phyloP scores from a whole-genome alignment of 179 eudicot genomes.

The Silene vulgaris region DNA sequence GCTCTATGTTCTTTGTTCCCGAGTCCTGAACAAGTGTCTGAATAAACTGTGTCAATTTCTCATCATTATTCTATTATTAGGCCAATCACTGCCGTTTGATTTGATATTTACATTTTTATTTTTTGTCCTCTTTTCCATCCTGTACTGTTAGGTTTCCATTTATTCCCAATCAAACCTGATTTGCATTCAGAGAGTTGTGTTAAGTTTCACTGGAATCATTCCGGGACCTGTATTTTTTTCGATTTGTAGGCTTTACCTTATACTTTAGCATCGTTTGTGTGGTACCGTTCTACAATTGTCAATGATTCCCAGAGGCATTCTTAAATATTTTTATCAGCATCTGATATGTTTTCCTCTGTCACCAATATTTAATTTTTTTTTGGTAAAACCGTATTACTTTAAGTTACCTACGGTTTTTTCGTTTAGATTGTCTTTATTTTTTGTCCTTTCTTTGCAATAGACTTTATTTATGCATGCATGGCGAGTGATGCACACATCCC shows the following conservation, averaged over 20 bases:
- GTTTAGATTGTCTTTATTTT: not conserved
- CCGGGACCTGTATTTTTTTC: slow-evolving; percentile 12
- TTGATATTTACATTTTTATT: slow-evolving; percentile 1
- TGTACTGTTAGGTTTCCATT: slow-evolving; percentile 4
- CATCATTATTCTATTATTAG: slow-evolving; percentile 23
- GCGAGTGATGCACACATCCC: not conserved
- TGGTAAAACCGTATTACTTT: not conserved
- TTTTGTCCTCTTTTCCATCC: slow-evolving; percentile 9
- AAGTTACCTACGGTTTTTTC: not conserved
- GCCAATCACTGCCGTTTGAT: slow-evolving; percentile 20
- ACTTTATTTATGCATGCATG: not conserved
- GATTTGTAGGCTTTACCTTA: slow-evolving; percentile 17
- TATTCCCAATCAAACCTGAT: slow-evolving; percentile 17
- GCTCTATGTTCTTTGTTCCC: slow-evolving; percentile 29
- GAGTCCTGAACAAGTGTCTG: slow-evolving; percentile 27
- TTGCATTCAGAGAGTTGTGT: slow-evolving; percentile 17
- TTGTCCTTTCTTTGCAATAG: not conserved
- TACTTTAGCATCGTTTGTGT: slow-evolving; percentile 20
- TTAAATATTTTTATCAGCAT: not conserved
- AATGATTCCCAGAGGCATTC: slow-evolving; percentile 12
- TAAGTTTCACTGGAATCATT: slow-evolving; percentile 7
- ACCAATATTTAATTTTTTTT: not conserved
- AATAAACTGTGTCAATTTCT: slow-evolving; percentile 28
- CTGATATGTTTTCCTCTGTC: not conserved
- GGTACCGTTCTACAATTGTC: slow-evolving; percentile 10